These are phyloP conservation scores for Calonectria pseudoreteaudii DNA, from an alignment of 2,329 filamentous ascomycete genomes.

Conservation along the genomic window DNA sequence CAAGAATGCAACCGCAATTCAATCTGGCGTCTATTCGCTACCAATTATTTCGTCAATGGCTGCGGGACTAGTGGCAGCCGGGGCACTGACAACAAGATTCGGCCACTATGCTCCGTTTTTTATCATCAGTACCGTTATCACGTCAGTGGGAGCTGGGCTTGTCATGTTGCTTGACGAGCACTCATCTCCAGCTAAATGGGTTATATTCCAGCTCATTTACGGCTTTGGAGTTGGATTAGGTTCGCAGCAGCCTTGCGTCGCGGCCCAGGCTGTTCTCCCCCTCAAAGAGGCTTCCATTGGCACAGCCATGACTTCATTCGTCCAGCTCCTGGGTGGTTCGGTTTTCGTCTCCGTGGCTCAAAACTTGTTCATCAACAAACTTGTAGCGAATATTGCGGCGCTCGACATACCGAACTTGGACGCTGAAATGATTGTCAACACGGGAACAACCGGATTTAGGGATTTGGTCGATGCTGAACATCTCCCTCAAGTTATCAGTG, in stretches of 20 bases:
- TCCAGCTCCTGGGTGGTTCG: conserved; percentile 14
- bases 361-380: conserved; percentile 10
- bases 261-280: conserved; percentile 14
- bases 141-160: conserved; percentile 10
- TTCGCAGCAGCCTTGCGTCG: conserved; percentile 4
- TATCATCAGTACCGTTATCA: neutral
- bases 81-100: neutral
- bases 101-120: conserved; percentile 19
- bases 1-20: conserved; percentile 1
- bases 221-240: conserved; percentile 15
- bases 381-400: neutral
- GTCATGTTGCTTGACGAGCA: neutral
- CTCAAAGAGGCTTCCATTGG: conserved; percentile 8
- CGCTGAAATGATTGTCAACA: conserved; percentile 1
- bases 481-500: neutral
- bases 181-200: neutral
- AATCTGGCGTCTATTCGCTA: conserved; percentile 13
- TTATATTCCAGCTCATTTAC: conserved; percentile 9
- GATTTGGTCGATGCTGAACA: neutral
- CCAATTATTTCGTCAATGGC: conserved; percentile 12
- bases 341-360: conserved; percentile 20
- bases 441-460: conserved; percentile 11
- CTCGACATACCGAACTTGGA: conserved; percentile 12
- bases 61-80: neutral
- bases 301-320: conserved; percentile 11